These are phyloP conservation scores for Colletotrichum cereale DNA, from an alignment of 2,329 filamentous ascomycete genomes.

Conservation along the genomic window DNA sequence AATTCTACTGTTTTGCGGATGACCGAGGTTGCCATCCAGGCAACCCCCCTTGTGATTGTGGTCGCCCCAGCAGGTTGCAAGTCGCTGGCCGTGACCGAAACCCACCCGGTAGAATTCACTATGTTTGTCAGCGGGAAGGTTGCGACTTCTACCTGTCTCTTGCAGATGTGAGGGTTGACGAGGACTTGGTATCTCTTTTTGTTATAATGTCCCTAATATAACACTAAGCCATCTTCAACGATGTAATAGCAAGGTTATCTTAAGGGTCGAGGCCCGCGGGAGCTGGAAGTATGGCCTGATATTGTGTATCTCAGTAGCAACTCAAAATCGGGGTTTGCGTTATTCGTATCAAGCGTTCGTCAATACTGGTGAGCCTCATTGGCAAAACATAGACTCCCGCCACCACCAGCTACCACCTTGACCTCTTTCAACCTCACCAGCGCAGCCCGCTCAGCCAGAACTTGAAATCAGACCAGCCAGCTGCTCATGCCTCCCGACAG, in stretches of 20 bases:
- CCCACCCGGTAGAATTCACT: conserved; percentile 2
- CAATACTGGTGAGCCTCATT: background rate
- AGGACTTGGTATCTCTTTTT: background rate
- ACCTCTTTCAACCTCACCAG: too few species aligned
- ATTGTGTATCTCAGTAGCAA: background rate
- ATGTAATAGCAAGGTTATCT: background rate
- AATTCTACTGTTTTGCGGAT: background rate
- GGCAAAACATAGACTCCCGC: background rate
- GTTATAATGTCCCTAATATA: background rate
- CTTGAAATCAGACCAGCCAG: conserved; percentile 6
- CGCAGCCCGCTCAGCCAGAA: background rate
- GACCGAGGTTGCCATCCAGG: background rate
- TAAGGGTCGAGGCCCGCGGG: rapidly evolving
- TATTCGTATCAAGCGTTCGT: background rate
- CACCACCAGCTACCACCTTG: background rate
- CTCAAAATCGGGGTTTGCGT: background rate
- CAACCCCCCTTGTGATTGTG: conserved; percentile 1
- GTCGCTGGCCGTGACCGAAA: background rate
- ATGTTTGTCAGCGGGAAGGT: background rate
- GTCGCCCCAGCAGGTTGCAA: background rate
- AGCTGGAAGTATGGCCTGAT: background rate
- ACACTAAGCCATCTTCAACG: background rate
- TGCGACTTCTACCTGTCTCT: conserved; percentile 1
- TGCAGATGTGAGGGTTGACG: background rate
- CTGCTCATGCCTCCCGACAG: conserved; percentile 29